Evolutionary conservation across 164 flowering plant genomes (phyloP).

Genomic region (Macadamia integrifolia): DNA sequence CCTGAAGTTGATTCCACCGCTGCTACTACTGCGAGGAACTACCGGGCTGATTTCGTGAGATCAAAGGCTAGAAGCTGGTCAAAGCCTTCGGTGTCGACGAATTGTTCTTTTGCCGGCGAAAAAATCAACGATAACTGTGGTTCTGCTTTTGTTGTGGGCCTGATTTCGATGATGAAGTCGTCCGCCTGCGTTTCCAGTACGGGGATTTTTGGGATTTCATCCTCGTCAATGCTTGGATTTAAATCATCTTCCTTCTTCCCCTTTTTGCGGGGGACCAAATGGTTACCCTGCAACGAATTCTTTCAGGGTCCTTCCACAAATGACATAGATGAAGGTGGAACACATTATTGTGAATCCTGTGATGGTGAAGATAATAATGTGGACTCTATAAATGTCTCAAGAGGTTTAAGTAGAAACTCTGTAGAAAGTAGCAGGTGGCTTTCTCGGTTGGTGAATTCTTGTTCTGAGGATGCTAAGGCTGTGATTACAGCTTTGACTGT

Average conservation of each 20-base stretch:
- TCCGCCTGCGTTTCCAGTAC: constrained; percentile 19
- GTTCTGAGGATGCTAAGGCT: constrained; percentile 74
- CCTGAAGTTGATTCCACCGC: constrained; percentile 25
- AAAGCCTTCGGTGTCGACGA: constrained; percentile 16
- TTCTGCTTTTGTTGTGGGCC: constrained; percentile 27
- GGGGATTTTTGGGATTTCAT: constrained; percentile 31
- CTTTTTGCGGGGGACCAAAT: constrained; percentile 44
- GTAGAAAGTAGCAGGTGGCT: constrained; percentile 38
- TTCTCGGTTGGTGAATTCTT: constrained; percentile 28
- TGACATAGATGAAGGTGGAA: constrained; percentile 41
- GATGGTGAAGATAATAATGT: constrained; percentile 5
- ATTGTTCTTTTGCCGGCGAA: constrained; percentile 12
- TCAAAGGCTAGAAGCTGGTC: constrained; percentile 10
- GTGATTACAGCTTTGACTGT: constrained; percentile 76
- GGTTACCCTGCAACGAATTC: constrained; percentile 37
- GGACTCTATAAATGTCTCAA: not conserved
- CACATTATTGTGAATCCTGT: constrained; percentile 7
- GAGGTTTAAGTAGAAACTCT: constrained; percentile 1
- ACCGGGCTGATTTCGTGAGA: constrained; percentile 11
- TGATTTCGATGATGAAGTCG: constrained; percentile 40
- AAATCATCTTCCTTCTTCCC: constrained; percentile 38
- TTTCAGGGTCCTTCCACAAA: constrained; percentile 2
- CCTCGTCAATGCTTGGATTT: constrained; percentile 16
- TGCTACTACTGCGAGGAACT: constrained; percentile 6
- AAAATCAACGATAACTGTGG: constrained; percentile 4